Conservation (phyloP, 129 eudicot species). For the Artemisia argyi region DNA sequence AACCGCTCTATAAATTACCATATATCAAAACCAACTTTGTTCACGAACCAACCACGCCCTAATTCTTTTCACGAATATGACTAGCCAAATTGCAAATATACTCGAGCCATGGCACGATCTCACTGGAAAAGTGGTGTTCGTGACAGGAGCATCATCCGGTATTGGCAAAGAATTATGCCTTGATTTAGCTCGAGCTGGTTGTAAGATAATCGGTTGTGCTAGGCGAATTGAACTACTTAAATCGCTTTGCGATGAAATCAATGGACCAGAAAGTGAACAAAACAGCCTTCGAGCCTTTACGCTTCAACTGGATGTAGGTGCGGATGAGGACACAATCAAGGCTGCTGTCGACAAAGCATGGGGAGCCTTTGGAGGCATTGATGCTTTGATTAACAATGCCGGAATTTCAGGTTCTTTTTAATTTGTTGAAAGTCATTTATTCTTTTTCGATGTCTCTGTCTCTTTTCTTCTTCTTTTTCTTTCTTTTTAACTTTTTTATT, state of each 20-base stretch:
- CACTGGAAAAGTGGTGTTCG: conserved; percentile 40
- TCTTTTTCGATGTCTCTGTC: no score
- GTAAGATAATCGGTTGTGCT: conserved; percentile 43
- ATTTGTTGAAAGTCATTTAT: no score
- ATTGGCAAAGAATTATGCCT: conserved; percentile 42
- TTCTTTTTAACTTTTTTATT: background rate
- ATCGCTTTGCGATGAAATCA: conserved; percentile 34
- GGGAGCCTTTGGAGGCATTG: conserved; percentile 49
- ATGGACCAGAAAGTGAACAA: background rate
- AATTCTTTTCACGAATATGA: background rate
- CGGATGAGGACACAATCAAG: conserved; percentile 39
- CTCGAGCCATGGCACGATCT: conserved; percentile 49
- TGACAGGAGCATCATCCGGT: conserved; percentile 52
- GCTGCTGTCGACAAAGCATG: conserved; percentile 48
- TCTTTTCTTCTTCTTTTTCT: no score
- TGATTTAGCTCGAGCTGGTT: conserved; percentile 45
- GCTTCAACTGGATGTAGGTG: conserved; percentile 42
- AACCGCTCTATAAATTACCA: background rate
- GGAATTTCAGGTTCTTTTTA: conserved; percentile 36
- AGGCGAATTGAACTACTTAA: conserved; percentile 29
- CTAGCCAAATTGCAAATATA: conserved; percentile 13
- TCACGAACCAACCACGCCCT: background rate
- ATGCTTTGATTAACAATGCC: conserved; percentile 50
- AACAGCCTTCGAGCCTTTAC: conserved; percentile 29
- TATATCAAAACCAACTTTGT: background rate